phyloP scores from a whole-genome alignment of 2,329 filamentous ascomycete species.

The Diaporthe ampelina region DNA sequence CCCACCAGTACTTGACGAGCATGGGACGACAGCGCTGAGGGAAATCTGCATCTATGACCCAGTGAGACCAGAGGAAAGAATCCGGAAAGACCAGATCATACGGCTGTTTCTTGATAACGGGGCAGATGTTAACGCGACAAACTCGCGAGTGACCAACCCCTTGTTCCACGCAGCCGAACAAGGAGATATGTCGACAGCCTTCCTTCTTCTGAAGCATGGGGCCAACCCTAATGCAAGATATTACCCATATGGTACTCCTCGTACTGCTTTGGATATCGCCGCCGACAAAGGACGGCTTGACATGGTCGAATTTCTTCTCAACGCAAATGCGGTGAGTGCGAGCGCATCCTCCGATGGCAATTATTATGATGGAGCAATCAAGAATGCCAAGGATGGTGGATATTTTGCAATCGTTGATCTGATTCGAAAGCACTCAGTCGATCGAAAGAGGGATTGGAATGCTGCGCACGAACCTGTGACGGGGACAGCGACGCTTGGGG shows the following conservation, averaged over 20 bases:
- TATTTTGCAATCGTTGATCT: too few species aligned
- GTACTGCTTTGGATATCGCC: conserved; percentile 20
- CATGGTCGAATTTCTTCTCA: conserved; percentile 32
- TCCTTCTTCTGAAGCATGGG: neutral
- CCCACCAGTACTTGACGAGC: accelerated
- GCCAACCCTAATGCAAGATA: too few species aligned
- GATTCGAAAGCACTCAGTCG: too few species aligned
- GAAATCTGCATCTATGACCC: neutral
- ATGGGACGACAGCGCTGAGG: neutral
- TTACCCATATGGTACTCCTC: too few species aligned
- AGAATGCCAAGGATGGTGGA: too few species aligned
- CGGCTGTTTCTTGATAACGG: neutral
- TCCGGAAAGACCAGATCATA: neutral
- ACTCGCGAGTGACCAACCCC: too few species aligned
- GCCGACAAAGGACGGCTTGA: neutral
- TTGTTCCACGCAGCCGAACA: too few species aligned
- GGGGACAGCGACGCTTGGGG: too few species aligned
- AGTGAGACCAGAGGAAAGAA: neutral
- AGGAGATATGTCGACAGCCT: neutral
- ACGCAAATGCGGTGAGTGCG: conserved; percentile 12
- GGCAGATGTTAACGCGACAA: neutral
- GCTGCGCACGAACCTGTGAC: too few species aligned
- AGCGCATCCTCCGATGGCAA: neutral
- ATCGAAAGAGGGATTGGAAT: too few species aligned
- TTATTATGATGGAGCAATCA: too few species aligned